Base-by-base conservation (phyloP, 345 rosid species). In the Hirschfeldia incana region DNA sequence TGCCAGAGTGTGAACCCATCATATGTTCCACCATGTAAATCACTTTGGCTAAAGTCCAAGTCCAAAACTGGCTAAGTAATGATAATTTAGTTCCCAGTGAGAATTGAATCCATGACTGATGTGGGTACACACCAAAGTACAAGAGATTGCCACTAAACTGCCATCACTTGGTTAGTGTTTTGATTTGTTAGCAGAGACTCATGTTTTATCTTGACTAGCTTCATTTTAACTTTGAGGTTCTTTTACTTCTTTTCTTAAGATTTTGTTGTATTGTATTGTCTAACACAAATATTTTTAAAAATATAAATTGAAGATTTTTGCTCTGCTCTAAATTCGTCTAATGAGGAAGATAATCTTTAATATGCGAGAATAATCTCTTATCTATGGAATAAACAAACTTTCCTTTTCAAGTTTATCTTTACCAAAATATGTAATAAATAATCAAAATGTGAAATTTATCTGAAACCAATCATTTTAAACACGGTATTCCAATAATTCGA, bases 171-270 rank as follows among this genome's bases (percentile, higher is more conserved):
- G 21, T 21, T 21, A 21, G 1, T 21, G 21, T 21, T 21, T 21
- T 21, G 21, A 21, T 74, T 33, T 83, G 46, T 79, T 53, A 63
- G 44, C 65, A 13, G 80, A 85, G 80, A 70, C 28, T 70, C 55
- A 61, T 61, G 51, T 7, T 3, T 42, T 11, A 30, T 37, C 7
- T 59, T 65, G 81, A 85, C 82, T 70, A 81, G 72, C 63, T 53
- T 51, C 13, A n/a, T 44, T 0, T 15, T 16, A 46, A 5, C 8
- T 34, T 36, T 59, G 29, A 63, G 29, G 61, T 58, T 46, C 37
- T 55, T 42, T 15, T 46, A 42, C 51, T 42, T 42, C n/a, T 8
- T 79, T 36, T 8, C 67, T 74, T 36, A 49, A 64, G 28, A 28
- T 62, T 16, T 70, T 70, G 73, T 75, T 75, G 79, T 42, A 42